These are phyloP conservation scores for Aspergillus phoenicis DNA, from an alignment of 2,329 filamentous ascomycete genomes.

Conservation along the genomic window DNA sequence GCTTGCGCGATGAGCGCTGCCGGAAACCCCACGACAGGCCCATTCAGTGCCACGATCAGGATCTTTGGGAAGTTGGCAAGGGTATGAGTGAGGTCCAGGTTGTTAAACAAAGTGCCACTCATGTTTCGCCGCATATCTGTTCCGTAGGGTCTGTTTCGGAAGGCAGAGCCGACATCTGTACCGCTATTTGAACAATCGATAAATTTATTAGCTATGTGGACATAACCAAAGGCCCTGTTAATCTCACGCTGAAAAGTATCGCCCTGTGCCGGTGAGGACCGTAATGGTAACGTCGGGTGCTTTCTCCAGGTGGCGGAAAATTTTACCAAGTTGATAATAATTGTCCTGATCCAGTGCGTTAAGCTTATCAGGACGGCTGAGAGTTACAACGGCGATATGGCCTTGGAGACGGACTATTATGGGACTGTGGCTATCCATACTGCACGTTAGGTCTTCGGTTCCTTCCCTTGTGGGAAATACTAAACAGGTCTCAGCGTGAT, in stretches of 20 bases:
- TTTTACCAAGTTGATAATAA: conserved; percentile 76
- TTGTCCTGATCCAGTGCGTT: conserved; percentile 73
- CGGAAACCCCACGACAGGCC: conserved; percentile 83
- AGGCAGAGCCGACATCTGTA: conserved; percentile 70
- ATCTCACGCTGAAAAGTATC: conserved; percentile 79
- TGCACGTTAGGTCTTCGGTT: too few species aligned
- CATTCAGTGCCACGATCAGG: conserved; percentile 87
- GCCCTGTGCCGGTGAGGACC: conserved; percentile 77
- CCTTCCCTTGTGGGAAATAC: too few species aligned
- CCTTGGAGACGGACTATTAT: conserved; percentile 44
- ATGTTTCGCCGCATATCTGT: conserved; percentile 58
- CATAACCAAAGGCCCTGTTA: not conserved
- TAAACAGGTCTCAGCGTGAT: too few species aligned
- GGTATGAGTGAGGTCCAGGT: conserved; percentile 84
- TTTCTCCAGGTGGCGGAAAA: conserved; percentile 74
- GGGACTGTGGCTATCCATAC: too few species aligned
- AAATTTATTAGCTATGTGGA: not conserved
- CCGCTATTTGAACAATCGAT: conserved; percentile 56
- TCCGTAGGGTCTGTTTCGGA: conserved; percentile 42
- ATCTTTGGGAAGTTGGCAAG: conserved; percentile 95
- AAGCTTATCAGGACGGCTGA: conserved; percentile 83
- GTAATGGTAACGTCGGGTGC: conserved; percentile 83
- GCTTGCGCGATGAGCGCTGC: conserved; percentile 80
- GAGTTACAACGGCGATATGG: conserved; percentile 81
- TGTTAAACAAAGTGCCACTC: conserved; percentile 75